A percentile compares a stretch with the other conserved stretches of the same genome.
These are phyloP conservation scores for Pseudogymnoascus sp. DNA, from an alignment of 2,329 filamentous ascomycete species.

Conservation along the genomic window DNA sequence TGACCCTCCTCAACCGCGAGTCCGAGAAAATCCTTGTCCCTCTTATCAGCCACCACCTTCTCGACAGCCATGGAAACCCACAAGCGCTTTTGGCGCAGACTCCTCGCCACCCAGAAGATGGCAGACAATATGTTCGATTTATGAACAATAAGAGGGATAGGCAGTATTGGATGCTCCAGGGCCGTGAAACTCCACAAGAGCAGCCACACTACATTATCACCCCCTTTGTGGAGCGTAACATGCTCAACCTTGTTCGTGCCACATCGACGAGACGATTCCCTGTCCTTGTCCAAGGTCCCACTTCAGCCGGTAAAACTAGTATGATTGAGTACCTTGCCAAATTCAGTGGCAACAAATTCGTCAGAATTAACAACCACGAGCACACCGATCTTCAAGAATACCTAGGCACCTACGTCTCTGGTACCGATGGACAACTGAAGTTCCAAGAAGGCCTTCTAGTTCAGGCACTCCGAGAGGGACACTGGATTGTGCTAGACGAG, in stretches of 20 bases:
- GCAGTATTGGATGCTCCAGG: conserved; percentile 85
- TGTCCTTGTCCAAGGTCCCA: conserved; percentile 91
- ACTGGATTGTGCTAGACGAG: conserved; percentile 98
- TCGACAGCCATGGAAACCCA: conserved; percentile 60
- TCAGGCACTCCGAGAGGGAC: conserved; percentile 81
- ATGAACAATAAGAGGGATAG: conserved; percentile 53
- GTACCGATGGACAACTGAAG: conserved; percentile 69
- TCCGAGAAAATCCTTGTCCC: conserved; percentile 75
- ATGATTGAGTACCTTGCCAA: conserved; percentile 99
- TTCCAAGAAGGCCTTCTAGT: conserved; percentile 95
- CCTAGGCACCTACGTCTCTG: conserved; percentile 86
- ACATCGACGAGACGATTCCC: conserved; percentile 88
- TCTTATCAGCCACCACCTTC: conserved; percentile 70
- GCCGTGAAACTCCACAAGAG: conserved; percentile 55
- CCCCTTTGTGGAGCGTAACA: conserved; percentile 85
- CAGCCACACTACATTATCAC: conserved; percentile 93
- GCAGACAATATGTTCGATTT: conserved; percentile 71
- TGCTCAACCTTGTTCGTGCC: conserved; percentile 88
- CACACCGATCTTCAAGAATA: conserved; percentile 98
- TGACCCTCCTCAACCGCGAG: conserved; percentile 75
- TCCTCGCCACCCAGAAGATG: conserved; percentile 69
- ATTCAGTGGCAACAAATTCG: conserved; percentile 90
- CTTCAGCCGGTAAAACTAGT: conserved; percentile 94
- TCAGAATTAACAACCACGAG: conserved; percentile 98
- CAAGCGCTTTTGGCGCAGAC: conserved; percentile 69